Conservation (phyloP, 225 moss, liverwort and hornwort species). For the Antitrichia curtipendula region DNA sequence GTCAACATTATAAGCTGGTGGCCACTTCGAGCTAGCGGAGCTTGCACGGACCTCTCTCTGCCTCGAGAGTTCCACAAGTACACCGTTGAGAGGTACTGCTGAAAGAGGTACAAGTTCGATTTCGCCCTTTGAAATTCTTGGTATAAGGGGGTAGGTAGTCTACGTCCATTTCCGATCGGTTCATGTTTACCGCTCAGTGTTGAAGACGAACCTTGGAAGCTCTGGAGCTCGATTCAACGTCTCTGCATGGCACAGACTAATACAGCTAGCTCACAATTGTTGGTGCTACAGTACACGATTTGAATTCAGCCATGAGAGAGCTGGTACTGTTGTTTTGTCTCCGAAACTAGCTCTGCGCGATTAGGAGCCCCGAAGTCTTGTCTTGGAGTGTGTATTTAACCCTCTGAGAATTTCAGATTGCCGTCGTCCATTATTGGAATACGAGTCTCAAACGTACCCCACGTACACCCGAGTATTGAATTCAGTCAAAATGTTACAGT, state of each 20-base stretch:
- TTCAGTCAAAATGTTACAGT: not conserved
- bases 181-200: not conserved
- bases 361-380: not conserved
- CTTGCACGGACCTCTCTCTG: not conserved
- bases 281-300: not conserved
- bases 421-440: not conserved
- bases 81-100: not conserved
- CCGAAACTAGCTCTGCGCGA: not conserved
- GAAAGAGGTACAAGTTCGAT: not conserved
- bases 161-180: not conserved
- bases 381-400: not conserved
- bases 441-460: not conserved
- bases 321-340: not conserved
- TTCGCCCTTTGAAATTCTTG: not conserved
- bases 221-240: not conserved
- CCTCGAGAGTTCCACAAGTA: not conserved
- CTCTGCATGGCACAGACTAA: not conserved
- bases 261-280: not conserved
- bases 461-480: not conserved
- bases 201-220: not conserved
- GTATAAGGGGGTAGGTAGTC: too few species aligned
- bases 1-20: not conserved
- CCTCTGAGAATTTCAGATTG: not conserved
- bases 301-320: not conserved
- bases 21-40: not conserved